Conservation (phyloP, 352 stramenopile genomes). For the Pythium sp. region DNA sequence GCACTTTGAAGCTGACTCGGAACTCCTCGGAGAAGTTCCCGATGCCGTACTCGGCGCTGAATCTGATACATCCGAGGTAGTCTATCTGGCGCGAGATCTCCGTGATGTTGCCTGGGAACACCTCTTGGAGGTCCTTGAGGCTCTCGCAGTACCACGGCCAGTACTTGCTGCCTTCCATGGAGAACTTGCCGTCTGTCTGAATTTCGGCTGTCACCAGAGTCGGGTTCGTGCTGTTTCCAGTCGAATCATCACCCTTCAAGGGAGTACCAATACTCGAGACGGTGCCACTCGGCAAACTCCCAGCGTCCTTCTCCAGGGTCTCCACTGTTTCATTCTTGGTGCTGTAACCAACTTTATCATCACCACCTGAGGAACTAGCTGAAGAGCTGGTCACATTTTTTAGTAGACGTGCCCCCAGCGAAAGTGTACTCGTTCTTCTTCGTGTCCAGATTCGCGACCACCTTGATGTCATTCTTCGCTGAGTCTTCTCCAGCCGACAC, state of each 20-base stretch:
- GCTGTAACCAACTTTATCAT: not conserved
- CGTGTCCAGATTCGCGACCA: not conserved
- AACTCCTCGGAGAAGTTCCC: constrained; percentile 1
- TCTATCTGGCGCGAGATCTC: not conserved
- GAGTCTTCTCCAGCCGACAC: not conserved
- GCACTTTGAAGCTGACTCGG: not conserved
- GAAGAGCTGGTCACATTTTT: not conserved
- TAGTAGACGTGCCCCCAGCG: not conserved
- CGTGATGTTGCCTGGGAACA: not conserved
- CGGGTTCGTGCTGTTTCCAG: not conserved
- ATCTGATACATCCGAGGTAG: constrained; percentile 2
- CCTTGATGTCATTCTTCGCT: not conserved
- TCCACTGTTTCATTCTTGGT: not conserved
- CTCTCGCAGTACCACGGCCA: not conserved
- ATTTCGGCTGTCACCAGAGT: not conserved
- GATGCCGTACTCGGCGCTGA: not conserved
- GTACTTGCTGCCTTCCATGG: not conserved
- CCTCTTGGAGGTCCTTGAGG: not conserved
- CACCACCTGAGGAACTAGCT: not conserved
- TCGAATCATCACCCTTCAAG: not conserved
- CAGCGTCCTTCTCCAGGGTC: not conserved
- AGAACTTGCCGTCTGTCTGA: constrained; percentile 1
- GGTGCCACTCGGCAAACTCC: not conserved
- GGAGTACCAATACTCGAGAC: not conserved
- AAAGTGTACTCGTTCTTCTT: not conserved